Evolutionary conservation across 2,329 filamentous ascomycete species (phyloP).

Genomic region (Spiromastix sp.): DNA sequence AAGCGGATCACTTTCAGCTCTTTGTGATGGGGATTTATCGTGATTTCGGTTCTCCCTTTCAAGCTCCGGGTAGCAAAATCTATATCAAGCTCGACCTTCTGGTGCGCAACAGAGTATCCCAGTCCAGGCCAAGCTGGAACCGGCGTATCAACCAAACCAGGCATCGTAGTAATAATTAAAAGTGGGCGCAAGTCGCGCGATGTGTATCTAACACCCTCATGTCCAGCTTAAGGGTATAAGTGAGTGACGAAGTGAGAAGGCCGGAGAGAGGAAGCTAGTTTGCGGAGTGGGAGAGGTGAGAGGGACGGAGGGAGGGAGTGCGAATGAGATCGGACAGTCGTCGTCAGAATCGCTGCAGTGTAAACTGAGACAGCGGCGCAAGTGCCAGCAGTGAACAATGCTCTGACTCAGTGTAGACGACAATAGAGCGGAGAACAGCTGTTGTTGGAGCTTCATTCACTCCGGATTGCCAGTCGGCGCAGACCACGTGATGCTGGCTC

Average conservation of each 20-base stretch:
- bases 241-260: constrained; percentile 2
- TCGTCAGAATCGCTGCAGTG: no score
- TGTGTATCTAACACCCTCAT: constrained; percentile 27
- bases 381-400: no score
- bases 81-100: constrained; percentile 81
- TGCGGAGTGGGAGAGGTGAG: no score
- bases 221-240: constrained; percentile 16
- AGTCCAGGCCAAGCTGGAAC: constrained; percentile 20
- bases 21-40: constrained; percentile 54
- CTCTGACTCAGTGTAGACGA: no score
- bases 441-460: no score
- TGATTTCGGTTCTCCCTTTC: constrained; percentile 71
- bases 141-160: constrained; percentile 28
- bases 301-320: no score
- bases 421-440: no score
- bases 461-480: no score
- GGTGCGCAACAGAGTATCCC: constrained; percentile 58
- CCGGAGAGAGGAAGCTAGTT: neutral
- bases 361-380: no score
- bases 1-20: constrained; percentile 47
- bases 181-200: constrained; percentile 29
- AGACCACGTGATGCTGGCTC: no score
- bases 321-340: no score
- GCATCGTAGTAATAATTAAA: constrained; percentile 29
- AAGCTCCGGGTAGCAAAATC: constrained; percentile 69